Conservation (phyloP, 2,329 filamentous ascomycete genomes). For the Aspergillus udagawae region DNA sequence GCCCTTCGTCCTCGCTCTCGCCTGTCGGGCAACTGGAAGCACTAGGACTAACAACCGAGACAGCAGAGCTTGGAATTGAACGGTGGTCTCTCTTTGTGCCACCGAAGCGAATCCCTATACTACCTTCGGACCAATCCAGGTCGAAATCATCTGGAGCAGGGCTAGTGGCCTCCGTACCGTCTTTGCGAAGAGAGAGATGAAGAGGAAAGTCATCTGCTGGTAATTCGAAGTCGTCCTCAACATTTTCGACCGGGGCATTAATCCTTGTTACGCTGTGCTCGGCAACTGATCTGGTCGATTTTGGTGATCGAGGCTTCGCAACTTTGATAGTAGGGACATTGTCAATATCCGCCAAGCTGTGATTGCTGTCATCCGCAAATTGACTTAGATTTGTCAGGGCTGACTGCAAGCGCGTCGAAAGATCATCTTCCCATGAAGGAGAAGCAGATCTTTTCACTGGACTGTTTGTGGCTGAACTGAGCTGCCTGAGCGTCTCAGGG, state of each 20-base stretch:
- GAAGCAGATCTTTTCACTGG: constrained; percentile 34
- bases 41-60: constrained; percentile 87
- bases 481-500: constrained; percentile 64
- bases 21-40: constrained; percentile 84
- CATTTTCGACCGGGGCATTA: constrained; percentile 56
- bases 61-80: constrained; percentile 78
- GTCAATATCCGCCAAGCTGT: constrained; percentile 59
- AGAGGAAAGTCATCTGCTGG: constrained; percentile 62
- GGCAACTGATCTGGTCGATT: constrained; percentile 49
- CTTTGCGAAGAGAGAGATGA: constrained; percentile 56
- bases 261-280: constrained; percentile 49
- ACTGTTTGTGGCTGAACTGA: constrained; percentile 49
- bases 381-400: constrained; percentile 54
- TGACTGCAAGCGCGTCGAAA: constrained; percentile 53
- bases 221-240: constrained; percentile 69
- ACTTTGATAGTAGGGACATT: constrained; percentile 66
- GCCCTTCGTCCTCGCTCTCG: constrained; percentile 89
- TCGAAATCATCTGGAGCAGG: constrained; percentile 71
- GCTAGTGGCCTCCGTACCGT: constrained; percentile 61
- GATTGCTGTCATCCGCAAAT: constrained; percentile 54
- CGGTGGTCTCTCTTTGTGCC: constrained; percentile 77
- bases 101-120: constrained; percentile 82
- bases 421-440: constrained; percentile 26
- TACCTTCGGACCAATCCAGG: constrained; percentile 84
- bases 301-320: constrained; percentile 53